Conservation (phyloP, 306 rosid species). For the Quercus agrifolia region DNA sequence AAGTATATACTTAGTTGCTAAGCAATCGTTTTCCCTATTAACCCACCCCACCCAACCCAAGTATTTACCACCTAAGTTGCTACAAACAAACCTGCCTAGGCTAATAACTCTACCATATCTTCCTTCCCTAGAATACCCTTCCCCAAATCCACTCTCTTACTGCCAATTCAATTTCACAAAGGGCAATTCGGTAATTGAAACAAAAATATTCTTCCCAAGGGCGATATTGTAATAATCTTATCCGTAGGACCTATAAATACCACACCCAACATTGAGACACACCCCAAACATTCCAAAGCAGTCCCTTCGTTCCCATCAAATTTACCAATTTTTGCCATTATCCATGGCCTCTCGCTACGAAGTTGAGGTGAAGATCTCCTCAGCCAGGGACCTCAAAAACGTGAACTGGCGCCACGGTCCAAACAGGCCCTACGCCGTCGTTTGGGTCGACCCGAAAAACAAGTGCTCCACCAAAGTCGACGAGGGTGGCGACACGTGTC, state of each 20-base stretch:
- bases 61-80: background rate
- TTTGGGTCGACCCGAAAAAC: conserved; percentile 66
- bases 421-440: conserved; percentile 69
- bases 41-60: background rate
- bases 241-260: background rate
- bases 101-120: background rate
- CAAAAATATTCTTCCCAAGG: background rate
- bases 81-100: too few relatives aligned
- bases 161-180: background rate
- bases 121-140: background rate
- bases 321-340: background rate
- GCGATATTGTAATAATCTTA: background rate
- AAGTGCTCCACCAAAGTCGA: conserved; percentile 53
- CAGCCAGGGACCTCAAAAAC: conserved; percentile 69
- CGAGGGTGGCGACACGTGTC: conserved; percentile 54
- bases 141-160: too few relatives aligned
- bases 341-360: conserved; percentile 64
- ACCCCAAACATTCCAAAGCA: background rate
- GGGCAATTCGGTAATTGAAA: background rate
- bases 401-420: conserved; percentile 85
- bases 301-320: background rate
- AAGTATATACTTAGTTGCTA: background rate
- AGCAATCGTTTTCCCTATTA: background rate
- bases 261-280: background rate
- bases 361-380: conserved; percentile 46